phyloP scores from a whole-genome alignment of 306 rosid genomes.

The Amphicarpaea edgeworthii region DNA sequence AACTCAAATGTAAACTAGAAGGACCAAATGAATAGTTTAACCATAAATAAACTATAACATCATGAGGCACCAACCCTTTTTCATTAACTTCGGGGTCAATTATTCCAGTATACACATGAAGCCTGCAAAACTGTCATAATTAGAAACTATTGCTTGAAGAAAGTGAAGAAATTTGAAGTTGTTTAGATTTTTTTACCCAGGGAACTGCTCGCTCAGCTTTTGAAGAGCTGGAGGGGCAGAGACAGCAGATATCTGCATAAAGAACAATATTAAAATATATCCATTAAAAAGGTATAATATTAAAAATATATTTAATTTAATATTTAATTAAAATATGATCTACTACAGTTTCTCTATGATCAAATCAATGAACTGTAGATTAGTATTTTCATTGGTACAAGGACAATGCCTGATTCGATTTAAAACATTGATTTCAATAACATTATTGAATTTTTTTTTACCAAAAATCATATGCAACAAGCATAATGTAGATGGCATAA shows the following conservation, averaged over 20 bases:
- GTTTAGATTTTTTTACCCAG: slow-evolving; percentile 79
- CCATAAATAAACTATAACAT: background rate
- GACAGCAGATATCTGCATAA: slow-evolving; percentile 93
- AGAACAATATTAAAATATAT: slow-evolving; percentile 25
- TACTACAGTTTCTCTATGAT: background rate
- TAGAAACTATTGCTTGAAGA: slow-evolving; percentile 32
- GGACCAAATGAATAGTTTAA: background rate
- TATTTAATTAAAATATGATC: background rate
- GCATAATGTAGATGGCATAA: background rate
- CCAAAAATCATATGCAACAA: background rate
- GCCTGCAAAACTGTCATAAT: slow-evolving; percentile 57
- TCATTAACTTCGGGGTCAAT: slow-evolving; percentile 89
- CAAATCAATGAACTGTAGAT: background rate
- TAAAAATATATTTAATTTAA: too few species aligned
- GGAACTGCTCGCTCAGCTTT: slow-evolving; percentile 90
- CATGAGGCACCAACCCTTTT: slow-evolving; percentile 69
- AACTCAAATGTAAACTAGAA: background rate
- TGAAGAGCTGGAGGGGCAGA: slow-evolving; percentile 96
- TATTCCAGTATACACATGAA: slow-evolving; percentile 86
- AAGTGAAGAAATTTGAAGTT: slow-evolving; percentile 28
- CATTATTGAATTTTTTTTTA: background rate
- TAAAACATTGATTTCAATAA: background rate
- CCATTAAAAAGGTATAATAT: background rate
- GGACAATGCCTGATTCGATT: background rate
- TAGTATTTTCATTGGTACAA: background rate